phyloP scores from a whole-genome alignment of 1,139 yeast species.

The Saccharomyces hybrid region DNA sequence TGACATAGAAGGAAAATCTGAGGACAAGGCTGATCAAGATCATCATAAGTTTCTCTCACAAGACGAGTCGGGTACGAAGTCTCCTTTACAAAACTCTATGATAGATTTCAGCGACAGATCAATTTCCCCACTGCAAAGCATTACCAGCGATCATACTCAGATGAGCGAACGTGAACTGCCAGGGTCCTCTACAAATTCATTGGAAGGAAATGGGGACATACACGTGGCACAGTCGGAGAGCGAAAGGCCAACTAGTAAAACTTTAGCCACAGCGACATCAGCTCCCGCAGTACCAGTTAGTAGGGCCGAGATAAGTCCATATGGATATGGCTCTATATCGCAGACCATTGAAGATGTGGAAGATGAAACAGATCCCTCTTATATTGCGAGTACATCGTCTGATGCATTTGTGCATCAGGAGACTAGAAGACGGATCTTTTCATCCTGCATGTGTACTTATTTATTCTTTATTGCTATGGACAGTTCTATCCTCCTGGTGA shows the following conservation, averaged over 20 bases:
- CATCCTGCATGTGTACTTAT: conserved; percentile 1
- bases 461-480: conserved; percentile 54
- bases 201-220: background rate
- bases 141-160: background rate
- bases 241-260: background rate
- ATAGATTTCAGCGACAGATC: background rate
- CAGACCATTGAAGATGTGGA: background rate
- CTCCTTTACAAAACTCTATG: background rate
- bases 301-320: background rate
- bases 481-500: conserved; percentile 54
- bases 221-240: background rate
- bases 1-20: background rate
- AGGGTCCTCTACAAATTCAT: background rate
- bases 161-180: background rate
- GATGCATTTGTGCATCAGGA: background rate
- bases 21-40: background rate
- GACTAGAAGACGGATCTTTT: background rate
- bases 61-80: background rate
- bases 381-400: background rate
- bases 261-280: background rate
- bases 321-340: background rate
- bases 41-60: background rate
- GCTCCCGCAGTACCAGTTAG: background rate
- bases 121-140: background rate
- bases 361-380: background rate